Conservation (phyloP, 116 monocot species). For the Posidonia oceanica region DNA sequence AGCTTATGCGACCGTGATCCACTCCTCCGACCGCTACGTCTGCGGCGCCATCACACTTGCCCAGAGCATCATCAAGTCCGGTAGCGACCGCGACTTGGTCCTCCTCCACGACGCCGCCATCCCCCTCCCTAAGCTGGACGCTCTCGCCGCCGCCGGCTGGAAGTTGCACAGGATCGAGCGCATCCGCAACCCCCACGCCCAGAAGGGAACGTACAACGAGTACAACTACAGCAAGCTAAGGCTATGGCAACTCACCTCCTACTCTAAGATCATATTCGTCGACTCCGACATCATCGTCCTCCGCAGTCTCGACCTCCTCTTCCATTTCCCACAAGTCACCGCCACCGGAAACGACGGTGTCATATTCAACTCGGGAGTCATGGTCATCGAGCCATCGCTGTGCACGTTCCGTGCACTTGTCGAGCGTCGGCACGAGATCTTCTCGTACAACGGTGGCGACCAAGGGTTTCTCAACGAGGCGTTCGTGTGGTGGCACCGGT, state of each 20-base stretch:
- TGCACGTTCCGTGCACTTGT: constrained; percentile 26
- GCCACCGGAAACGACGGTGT: constrained; percentile 24
- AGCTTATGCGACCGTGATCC: constrained; percentile 80
- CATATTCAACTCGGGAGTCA: constrained; percentile 44
- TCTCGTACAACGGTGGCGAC: constrained; percentile 67
- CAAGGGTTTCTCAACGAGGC: constrained; percentile 61
- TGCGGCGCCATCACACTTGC: constrained; percentile 75
- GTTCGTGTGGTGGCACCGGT: constrained; percentile 61
- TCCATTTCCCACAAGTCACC: constrained; percentile 24
- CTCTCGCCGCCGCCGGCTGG: constrained; percentile 65
- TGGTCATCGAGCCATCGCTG: constrained; percentile 50
- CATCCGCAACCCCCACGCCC: constrained; percentile 70
- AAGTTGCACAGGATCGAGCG: constrained; percentile 41
- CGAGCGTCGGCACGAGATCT: constrained; percentile 9
- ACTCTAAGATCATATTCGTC: constrained; percentile 27
- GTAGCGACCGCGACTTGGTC: constrained; percentile 52
- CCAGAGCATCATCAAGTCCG: constrained; percentile 42
- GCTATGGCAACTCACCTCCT: constrained; percentile 27
- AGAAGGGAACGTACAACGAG: constrained; percentile 29
- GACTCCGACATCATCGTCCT: constrained; percentile 36
- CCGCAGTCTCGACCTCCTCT: constrained; percentile 30
- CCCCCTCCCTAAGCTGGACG: constrained; percentile 23
- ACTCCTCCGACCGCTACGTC: constrained; percentile 64
- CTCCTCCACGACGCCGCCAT: constrained; percentile 81
- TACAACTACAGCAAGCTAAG: constrained; percentile 48